These are phyloP conservation scores for Raffaelea ambrosiae DNA, from an alignment of 2,329 filamentous ascomycete species.

Conservation along the genomic window DNA sequence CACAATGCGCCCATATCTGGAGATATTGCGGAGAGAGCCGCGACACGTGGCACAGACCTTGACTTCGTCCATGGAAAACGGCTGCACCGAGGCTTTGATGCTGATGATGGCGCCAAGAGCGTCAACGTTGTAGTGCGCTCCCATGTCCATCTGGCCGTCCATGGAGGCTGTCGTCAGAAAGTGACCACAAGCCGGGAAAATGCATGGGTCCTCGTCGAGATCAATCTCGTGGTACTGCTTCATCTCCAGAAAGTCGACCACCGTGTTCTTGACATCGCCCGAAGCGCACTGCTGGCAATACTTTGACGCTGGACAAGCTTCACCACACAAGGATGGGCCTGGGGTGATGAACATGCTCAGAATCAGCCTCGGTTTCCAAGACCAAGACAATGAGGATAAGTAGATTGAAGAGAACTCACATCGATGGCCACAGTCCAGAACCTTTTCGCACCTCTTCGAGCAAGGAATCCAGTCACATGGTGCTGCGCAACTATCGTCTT, in stretches of 20 bases:
- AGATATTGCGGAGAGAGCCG: constrained; percentile 31
- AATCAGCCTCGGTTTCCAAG: too few relatives aligned
- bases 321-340: constrained; percentile 53
- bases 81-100: background rate
- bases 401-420: constrained; percentile 27
- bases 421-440: constrained; percentile 50
- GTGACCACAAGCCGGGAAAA: constrained; percentile 57
- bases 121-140: constrained; percentile 36
- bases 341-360: too few relatives aligned
- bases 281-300: constrained; percentile 51
- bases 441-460: constrained; percentile 44
- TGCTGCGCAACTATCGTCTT: constrained; percentile 43
- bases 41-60: constrained; percentile 48
- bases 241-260: constrained; percentile 49
- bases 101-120: constrained; percentile 8
- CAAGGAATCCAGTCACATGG: constrained; percentile 63
- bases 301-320: constrained; percentile 41
- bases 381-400: too few relatives aligned
- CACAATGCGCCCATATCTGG: constrained; percentile 54
- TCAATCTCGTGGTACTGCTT: constrained; percentile 48
- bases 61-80: constrained; percentile 3
- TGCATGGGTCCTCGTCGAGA: constrained; percentile 49
- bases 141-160: constrained; percentile 52
- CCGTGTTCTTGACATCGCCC: constrained; percentile 21
- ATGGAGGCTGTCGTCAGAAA: constrained; percentile 51